These are phyloP conservation scores for Suillus spraguei DNA, from an alignment of 768 basidiomycete species.

Conservation along the genomic window DNA sequence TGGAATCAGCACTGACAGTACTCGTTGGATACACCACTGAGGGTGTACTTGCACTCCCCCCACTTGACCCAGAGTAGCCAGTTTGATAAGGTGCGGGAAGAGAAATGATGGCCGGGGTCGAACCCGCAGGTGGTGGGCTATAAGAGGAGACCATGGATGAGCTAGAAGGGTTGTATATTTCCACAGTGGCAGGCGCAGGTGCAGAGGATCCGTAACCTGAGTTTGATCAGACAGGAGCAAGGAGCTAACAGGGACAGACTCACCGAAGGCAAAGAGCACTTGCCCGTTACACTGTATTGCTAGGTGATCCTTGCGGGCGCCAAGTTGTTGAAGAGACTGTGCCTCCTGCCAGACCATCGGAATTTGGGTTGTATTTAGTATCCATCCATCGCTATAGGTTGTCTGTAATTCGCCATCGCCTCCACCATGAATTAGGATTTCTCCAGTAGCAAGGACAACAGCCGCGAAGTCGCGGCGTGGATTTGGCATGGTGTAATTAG, in stretches of 20 bases:
- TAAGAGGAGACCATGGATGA: conserved; percentile 44
- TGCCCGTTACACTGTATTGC: conserved; percentile 61
- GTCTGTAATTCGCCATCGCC: conserved; percentile 56
- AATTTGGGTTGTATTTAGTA: conserved; percentile 56
- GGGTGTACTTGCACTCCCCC: conserved; percentile 11
- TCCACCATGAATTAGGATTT: conserved; percentile 80
- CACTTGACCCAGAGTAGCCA: conserved; percentile 15
- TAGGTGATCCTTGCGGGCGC: conserved; percentile 72
- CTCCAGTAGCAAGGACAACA: conserved; percentile 49
- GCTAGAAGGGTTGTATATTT: conserved; percentile 48
- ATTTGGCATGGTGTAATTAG: conserved; percentile 46
- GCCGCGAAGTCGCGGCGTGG: conserved; percentile 69
- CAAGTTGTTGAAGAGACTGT: conserved; percentile 55
- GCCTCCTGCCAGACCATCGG: conserved; percentile 64
- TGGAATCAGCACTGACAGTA: conserved; percentile 15
- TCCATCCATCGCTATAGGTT: conserved; percentile 69
- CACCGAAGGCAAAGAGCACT: conserved; percentile 81
- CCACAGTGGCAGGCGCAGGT: conserved; percentile 51
- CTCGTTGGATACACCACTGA: conserved; percentile 17
- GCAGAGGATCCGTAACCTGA: conserved; percentile 36
- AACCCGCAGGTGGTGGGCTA: conserved; percentile 37
- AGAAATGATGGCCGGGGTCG: conserved; percentile 33
- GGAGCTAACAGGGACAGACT: conserved; percentile 26
- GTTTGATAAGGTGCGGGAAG: conserved; percentile 39
- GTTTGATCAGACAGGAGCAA: conserved; percentile 10